Evolutionary conservation across 208 protist genomes (phyloP).

Genomic region (Spongospora subterranea): DNA sequence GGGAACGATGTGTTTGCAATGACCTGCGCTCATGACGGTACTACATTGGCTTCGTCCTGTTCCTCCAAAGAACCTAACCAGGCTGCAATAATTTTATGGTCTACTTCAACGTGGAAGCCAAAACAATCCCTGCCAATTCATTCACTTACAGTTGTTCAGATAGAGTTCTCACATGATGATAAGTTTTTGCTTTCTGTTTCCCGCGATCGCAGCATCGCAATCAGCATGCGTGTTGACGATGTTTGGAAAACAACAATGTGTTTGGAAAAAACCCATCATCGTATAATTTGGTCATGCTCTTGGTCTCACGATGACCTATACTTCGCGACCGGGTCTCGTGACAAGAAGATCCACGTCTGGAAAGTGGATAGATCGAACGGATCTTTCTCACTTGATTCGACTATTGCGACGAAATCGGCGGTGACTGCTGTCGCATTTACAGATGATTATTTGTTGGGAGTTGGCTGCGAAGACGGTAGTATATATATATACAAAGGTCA

Average conservation of each 20-base stretch:
- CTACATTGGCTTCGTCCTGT: background rate
- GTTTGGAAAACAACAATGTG: background rate
- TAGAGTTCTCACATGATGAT: slow-evolving; percentile 14
- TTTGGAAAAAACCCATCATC: background rate
- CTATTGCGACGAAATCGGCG: background rate
- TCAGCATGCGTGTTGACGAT: background rate
- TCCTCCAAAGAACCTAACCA: background rate
- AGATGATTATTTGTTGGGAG: background rate
- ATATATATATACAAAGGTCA: background rate
- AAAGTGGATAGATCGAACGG: background rate
- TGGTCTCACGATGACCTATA: background rate
- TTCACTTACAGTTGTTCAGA: background rate
- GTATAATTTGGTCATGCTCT: slow-evolving; percentile 34
- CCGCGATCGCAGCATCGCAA: background rate
- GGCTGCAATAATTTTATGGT: slow-evolving; percentile 4
- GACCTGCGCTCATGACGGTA: background rate
- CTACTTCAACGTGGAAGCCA: background rate
- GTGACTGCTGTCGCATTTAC: background rate
- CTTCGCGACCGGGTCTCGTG: slow-evolving; percentile 2
- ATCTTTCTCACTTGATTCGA: background rate
- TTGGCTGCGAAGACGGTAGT: background rate
- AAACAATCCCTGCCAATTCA: background rate
- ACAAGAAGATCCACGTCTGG: slow-evolving; percentile 2
- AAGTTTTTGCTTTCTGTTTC: background rate
- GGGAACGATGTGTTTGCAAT: slow-evolving; percentile 13